Evolutionary conservation across 2,329 filamentous ascomycete species (phyloP).

Genomic region (Fusarium secorum): DNA sequence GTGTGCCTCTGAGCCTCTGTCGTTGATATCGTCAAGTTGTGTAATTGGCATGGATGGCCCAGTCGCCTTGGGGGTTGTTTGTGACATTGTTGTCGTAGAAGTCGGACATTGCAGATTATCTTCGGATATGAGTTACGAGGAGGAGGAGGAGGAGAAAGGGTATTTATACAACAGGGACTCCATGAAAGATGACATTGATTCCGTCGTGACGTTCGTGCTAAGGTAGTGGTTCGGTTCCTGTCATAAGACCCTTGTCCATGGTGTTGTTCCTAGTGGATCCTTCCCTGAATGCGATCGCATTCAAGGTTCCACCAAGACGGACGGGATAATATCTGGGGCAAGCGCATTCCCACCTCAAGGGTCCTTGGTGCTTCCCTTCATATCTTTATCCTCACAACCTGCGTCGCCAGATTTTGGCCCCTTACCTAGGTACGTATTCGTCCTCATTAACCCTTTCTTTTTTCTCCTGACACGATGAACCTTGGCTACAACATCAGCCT

Average conservation of each 20-base stretch:
- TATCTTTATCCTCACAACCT: background rate
- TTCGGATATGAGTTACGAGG: background rate
- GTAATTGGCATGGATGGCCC: background rate
- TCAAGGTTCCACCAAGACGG: background rate
- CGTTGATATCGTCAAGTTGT: background rate
- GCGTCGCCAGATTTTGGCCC: background rate
- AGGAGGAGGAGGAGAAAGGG: background rate
- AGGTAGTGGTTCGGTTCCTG: background rate
- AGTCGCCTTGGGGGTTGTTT: background rate
- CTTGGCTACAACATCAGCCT: background rate
- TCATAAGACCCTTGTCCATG: background rate
- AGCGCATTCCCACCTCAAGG: background rate
- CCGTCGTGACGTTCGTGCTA: background rate
- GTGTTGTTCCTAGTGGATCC: background rate
- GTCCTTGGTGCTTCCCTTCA: background rate
- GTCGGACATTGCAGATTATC: no score
- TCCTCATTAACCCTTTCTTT: no score
- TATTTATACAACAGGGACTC: background rate
- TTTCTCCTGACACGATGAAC: background rate
- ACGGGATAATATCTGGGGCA: background rate
- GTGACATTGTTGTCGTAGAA: slow-evolving; percentile 9
- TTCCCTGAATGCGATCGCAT: background rate
- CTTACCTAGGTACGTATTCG: background rate
- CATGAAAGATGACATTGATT: background rate
- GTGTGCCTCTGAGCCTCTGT: background rate